Base-by-base conservation (phyloP, 164 flowering plant species). In the Dillenia turbinata region DNA sequence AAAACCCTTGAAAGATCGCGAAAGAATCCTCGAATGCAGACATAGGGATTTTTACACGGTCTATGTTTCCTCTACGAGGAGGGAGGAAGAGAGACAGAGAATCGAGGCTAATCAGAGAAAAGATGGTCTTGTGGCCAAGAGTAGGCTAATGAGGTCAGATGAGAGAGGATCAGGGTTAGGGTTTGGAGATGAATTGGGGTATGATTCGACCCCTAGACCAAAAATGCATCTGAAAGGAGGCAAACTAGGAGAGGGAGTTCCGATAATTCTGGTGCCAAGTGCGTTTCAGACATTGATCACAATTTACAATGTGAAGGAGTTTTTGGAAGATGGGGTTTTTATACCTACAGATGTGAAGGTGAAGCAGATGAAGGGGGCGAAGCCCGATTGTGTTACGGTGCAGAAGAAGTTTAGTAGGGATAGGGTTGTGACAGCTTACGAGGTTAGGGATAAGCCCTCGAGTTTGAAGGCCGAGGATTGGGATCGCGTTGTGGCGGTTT, bases 401-500 rank as follows among this genome's bases (percentile, higher is more conserved):
- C 97, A 88, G 85, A 95, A 95, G 88, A 92, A 92, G 88, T 81
- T 92, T 61, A 90, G 99, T 72, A 81, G 97, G 76, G 99, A 95
- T 61, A 67, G 90, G 57, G 97, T 78, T 51, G 95, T 95, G 62
- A 79, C 95, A 0, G 99, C 99, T 2, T 95, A 95, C 72, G 99
- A 95, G 79, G 99, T 95, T 14, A 84, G 99, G 66, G 99, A 95
- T 59, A 95, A 92, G 80, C 99, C 99, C 0, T 95, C 98, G 0
- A 77, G 86, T 0, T 71, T 95, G 78, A 95, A 90, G 81, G 52
- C 85, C 0, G 99, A 95, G 71, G 99, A 95, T 73, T 95, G 99
- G 99, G 99, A 92, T 59, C 71, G 99, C 44, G 99, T 95, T 44
- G 99, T 95, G 52, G 91, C 99, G 0, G 98, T 92, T 59, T 92